Base-by-base conservation (phyloP, 257 asterid species). In the Solanum stenotomum region DNA sequence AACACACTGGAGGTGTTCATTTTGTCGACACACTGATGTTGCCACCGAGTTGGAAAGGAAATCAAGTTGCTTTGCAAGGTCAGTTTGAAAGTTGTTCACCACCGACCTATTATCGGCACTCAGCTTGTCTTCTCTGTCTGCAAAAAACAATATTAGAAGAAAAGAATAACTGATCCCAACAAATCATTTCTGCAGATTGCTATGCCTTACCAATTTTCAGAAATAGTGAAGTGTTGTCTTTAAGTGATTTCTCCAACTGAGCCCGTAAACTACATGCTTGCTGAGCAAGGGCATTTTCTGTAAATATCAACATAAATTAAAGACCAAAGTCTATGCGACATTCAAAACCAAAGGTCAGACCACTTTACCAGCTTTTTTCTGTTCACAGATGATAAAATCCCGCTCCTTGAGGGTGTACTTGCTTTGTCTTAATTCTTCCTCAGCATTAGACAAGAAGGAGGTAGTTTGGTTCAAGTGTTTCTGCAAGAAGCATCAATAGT, bases 261-360 rank as follows among this genome's bases (percentile, higher is more conserved):
- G 96, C 94, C 15, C 95, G 93, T 89, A 96, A 92, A 23, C 89
- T 94, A 92, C 95, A 93, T 84, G 98, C 98, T 91, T 93, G 98
- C 88, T 95, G 96, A 87, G 95, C 93, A 89, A 96, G 88, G 4
- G 95, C 97, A 93, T 93, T 96, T 91, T 96, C 98, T 96, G 89
- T 87, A 84, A 37, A 70, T 37, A 52, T 34, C 25, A 40, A 67
- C 14, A 29, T 9, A 11, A 67, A 34, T 46, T 11, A 71, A 25
- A 84, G 89, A 31, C 42, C 44, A 82, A 85, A 81, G 35, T 61
- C 18, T 40, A 23, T 79, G 56, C 15, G 31, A 77, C 67, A 79
- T 44, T 79, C 4, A 46, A 79, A 79, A 79, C 85, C 67, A 79
- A 79, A 44, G 40, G 67, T 79, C 85, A 79, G 67, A 44, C 15